A percentile compares a stretch with the other conserved stretches of the same genome.
Conservation (phyloP, 2,329 filamentous ascomycete genomes). For the Rutstroemia sp. region DNA sequence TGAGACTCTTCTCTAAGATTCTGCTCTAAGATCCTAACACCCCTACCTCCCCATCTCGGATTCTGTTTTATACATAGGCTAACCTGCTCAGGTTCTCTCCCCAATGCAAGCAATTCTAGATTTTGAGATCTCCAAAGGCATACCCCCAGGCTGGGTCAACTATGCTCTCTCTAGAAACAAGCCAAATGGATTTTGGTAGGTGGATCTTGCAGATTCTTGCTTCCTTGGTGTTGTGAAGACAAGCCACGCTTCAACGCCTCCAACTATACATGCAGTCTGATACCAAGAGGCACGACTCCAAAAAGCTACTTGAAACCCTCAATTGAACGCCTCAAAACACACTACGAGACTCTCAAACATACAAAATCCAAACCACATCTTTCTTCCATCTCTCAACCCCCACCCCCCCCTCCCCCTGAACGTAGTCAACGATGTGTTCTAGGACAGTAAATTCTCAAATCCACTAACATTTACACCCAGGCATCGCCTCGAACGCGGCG, state of each 20-base stretch:
- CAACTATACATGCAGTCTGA: too few species aligned
- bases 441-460: too few species aligned
- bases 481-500: conserved; percentile 77
- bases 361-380: background rate
- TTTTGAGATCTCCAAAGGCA: conserved; percentile 69
- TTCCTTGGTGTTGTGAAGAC: background rate
- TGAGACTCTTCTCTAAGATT: too few species aligned
- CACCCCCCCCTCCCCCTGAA: too few species aligned
- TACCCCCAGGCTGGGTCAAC: conserved; percentile 88
- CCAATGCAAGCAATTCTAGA: conserved; percentile 90
- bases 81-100: conserved; percentile 56
- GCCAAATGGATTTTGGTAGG: conserved; percentile 68
- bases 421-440: too few species aligned
- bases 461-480: background rate
- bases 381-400: background rate
- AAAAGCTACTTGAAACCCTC: too few species aligned
- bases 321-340: too few species aligned
- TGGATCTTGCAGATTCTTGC: background rate
- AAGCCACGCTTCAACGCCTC: too few species aligned
- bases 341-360: too few species aligned
- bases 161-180: conserved; percentile 74
- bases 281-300: too few species aligned
- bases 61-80: background rate
- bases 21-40: too few species aligned
- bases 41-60: too few species aligned